Conservation (phyloP, 2,329 filamentous ascomycete genomes). For the Pseudogymnoascus sp. region DNA sequence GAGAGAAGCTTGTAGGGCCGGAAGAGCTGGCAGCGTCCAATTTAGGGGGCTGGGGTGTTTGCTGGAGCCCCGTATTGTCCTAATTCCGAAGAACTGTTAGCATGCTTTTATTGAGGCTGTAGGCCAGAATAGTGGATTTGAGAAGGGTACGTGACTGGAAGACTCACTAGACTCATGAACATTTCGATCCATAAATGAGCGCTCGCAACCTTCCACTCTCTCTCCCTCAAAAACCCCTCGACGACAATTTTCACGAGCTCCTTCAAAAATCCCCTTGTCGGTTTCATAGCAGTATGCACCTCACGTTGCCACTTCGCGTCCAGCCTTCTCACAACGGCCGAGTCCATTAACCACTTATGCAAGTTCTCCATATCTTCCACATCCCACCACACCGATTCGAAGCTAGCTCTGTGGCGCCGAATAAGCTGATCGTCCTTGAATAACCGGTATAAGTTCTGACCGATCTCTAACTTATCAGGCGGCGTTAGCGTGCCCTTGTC, state of each 20-base stretch:
- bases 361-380: background rate
- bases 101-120: background rate
- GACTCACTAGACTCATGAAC: background rate
- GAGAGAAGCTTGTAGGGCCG: background rate
- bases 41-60: background rate
- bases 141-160: background rate
- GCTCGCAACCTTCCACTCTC: background rate
- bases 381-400: background rate
- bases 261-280: background rate
- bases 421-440: background rate
- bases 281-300: background rate
- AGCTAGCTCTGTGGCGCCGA: background rate
- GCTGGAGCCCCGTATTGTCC: background rate
- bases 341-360: background rate
- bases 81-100: background rate
- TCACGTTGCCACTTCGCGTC: background rate
- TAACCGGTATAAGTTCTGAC: background rate
- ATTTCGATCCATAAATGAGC: background rate
- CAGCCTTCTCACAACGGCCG: background rate
- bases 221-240: background rate
- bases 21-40: background rate
- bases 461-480: background rate
- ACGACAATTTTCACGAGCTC: background rate
- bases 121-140: background rate
- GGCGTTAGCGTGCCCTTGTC: background rate